Conservation (phyloP, 2,329 filamentous ascomycete genomes). For the Ploettnerulaceae sp. region DNA sequence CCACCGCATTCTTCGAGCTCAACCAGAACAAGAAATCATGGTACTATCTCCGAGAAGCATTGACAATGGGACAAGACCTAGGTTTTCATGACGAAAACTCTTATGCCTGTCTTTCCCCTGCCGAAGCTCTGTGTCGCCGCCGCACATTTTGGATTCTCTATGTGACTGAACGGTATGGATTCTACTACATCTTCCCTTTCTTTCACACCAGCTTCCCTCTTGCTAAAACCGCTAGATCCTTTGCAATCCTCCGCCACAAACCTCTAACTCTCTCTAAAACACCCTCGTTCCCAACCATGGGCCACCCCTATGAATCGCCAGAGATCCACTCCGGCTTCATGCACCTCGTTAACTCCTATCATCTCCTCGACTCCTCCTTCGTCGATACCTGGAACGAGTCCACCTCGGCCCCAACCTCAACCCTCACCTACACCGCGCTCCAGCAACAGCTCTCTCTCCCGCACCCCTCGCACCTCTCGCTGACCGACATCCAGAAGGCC, state of each 20-base stretch:
- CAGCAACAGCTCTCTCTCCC: conserved; percentile 47
- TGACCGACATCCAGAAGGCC: conserved; percentile 62
- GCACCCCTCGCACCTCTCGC: conserved; percentile 24
- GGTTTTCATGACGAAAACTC: conserved; percentile 54
- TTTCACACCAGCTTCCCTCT: too few species aligned
- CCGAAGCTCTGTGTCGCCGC: conserved; percentile 49
- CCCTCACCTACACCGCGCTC: conserved; percentile 41
- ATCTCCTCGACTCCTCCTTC: conserved; percentile 59
- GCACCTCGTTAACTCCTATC: conserved; percentile 56
- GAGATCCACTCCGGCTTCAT: conserved; percentile 54
- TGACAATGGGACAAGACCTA: conserved; percentile 54
- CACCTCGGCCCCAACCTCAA: conserved; percentile 38
- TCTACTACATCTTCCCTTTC: background rate
- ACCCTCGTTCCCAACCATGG: conserved; percentile 49
- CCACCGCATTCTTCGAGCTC: conserved; percentile 56
- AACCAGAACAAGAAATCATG: conserved; percentile 55
- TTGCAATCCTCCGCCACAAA: conserved; percentile 58
- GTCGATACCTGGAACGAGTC: conserved; percentile 61
- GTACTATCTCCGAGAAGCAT: conserved; percentile 57
- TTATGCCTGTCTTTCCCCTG: conserved; percentile 44
- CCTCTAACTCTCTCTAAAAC: conserved; percentile 58
- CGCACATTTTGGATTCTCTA: conserved; percentile 60
- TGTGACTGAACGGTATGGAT: conserved; percentile 50
- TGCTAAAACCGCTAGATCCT: too few species aligned
- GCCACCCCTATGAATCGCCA: conserved; percentile 46